phyloP scores from a whole-genome alignment of 768 basidiomycete genomes.

The Lactifluus pinguis region DNA sequence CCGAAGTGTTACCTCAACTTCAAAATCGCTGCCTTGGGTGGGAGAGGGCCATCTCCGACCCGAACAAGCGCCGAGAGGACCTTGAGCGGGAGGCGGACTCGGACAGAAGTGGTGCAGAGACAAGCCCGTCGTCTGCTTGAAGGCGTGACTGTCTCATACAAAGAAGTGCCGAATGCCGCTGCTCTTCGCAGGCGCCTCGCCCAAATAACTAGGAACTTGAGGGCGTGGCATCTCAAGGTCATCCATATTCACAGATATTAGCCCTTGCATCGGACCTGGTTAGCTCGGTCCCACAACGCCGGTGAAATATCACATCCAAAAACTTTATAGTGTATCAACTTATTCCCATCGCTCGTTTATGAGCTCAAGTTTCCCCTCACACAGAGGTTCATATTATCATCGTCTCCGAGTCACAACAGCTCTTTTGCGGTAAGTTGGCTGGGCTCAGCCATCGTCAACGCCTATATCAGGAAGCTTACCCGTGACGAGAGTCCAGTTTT shows the following conservation, averaged over 20 bases:
- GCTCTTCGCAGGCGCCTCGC: constrained; percentile 51
- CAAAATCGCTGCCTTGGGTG: too few species aligned
- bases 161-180: constrained; percentile 44
- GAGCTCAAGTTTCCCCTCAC: constrained; percentile 95
- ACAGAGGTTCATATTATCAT: constrained; percentile 60
- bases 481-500: too few species aligned
- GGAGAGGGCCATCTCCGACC: constrained; percentile 48
- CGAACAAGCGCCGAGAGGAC: constrained; percentile 37
- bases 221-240: constrained; percentile 37
- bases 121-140: constrained; percentile 27
- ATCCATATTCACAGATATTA: constrained; percentile 57
- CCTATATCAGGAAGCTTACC: too few species aligned
- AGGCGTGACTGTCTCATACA: constrained; percentile 44
- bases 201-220: constrained; percentile 7
- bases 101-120: neutral
- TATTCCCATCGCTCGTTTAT: constrained; percentile 88
- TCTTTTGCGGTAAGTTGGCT: too few species aligned
- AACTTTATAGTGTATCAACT: constrained; percentile 83
- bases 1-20: too few species aligned
- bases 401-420: too few species aligned
- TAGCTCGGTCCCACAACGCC: constrained; percentile 57
- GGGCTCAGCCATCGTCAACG: too few species aligned
- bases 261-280: constrained; percentile 69
- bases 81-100: constrained; percentile 29
- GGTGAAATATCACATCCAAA: constrained; percentile 70